phyloP scores from a whole-genome alignment of 2,329 filamentous ascomycete species.

The Talaromyces sp. region DNA sequence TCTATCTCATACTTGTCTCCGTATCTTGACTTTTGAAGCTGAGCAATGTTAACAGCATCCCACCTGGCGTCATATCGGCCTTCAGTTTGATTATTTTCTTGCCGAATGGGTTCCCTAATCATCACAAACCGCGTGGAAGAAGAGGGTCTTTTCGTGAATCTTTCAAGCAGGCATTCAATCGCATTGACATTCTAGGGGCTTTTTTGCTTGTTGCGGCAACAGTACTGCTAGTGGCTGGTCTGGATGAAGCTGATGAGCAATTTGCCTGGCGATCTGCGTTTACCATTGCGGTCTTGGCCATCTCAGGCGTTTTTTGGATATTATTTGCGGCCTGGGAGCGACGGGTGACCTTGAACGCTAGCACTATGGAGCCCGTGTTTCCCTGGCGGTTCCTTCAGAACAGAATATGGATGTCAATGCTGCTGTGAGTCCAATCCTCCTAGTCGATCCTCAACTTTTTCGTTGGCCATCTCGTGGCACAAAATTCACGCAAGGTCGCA shows the following conservation, averaged over 20 bases:
- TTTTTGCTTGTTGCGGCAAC: neutral
- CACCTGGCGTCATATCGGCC: conserved; percentile 1
- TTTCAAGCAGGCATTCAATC: neutral
- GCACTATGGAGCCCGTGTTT: conserved; percentile 19
- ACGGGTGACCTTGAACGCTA: conserved; percentile 16
- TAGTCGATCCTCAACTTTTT: too few species aligned
- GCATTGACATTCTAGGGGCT: neutral
- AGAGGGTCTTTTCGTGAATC: neutral
- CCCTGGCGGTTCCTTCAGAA: conserved; percentile 23
- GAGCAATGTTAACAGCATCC: neutral
- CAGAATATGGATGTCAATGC: conserved; percentile 21
- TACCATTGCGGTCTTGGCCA: conserved; percentile 18
- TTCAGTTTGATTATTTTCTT: neutral
- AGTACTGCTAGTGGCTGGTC: conserved; percentile 9
- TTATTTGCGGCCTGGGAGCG: conserved; percentile 30
- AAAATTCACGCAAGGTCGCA: too few species aligned
- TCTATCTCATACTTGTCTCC: too few species aligned
- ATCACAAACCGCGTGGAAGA: neutral
- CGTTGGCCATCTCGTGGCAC: too few species aligned
- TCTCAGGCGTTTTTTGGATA: conserved; percentile 22
- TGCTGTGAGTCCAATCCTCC: conserved; percentile 5
- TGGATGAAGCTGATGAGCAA: conserved; percentile 9
- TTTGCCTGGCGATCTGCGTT: conserved; percentile 17
- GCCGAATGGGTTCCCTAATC: conserved; percentile 2
- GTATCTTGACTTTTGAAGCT: neutral